Conservation (phyloP, 352 stramenopile genomes). For the Lagenidium sp. region DNA sequence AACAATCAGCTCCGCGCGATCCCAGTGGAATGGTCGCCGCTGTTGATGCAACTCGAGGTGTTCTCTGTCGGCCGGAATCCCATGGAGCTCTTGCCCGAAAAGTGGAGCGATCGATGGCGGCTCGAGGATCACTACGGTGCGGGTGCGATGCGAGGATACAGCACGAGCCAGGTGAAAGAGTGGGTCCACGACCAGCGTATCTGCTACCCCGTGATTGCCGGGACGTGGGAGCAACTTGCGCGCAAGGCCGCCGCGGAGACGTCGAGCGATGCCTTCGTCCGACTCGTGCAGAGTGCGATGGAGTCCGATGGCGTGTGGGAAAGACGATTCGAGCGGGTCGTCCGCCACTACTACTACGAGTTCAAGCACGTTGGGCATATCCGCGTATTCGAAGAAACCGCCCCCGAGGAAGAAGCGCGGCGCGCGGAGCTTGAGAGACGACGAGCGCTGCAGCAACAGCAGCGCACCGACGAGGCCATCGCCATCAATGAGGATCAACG, state of each 20-base stretch:
- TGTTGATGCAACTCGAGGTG: conserved; percentile 47
- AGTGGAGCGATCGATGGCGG: conserved; percentile 50
- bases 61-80: conserved; percentile 49
- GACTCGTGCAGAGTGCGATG: conserved; percentile 16
- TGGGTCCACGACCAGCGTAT: conserved; percentile 35
- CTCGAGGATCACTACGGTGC: conserved; percentile 44
- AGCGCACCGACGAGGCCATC: conserved; percentile 26
- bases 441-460: conserved; percentile 14
- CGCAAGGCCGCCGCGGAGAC: conserved; percentile 10
- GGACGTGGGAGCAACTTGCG: too few species aligned
- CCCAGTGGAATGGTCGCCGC: conserved; percentile 35
- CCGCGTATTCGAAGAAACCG: conserved; percentile 22
- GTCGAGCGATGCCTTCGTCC: conserved; percentile 33
- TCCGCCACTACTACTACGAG: conserved; percentile 62
- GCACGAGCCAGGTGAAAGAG: conserved; percentile 29
- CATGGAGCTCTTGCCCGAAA: conserved; percentile 41
- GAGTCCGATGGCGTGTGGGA: conserved; percentile 36
- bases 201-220: conserved; percentile 45
- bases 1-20: conserved; percentile 45
- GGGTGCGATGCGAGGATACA: conserved; percentile 42
- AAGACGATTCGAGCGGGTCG: conserved; percentile 34
- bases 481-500: conserved; percentile 25
- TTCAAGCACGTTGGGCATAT: conserved; percentile 56
- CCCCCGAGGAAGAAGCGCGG: too few species aligned
- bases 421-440: too few species aligned